These are phyloP conservation scores for Dothiorella sarmentorum DNA, from an alignment of 2,329 filamentous ascomycete species.

Conservation along the genomic window DNA sequence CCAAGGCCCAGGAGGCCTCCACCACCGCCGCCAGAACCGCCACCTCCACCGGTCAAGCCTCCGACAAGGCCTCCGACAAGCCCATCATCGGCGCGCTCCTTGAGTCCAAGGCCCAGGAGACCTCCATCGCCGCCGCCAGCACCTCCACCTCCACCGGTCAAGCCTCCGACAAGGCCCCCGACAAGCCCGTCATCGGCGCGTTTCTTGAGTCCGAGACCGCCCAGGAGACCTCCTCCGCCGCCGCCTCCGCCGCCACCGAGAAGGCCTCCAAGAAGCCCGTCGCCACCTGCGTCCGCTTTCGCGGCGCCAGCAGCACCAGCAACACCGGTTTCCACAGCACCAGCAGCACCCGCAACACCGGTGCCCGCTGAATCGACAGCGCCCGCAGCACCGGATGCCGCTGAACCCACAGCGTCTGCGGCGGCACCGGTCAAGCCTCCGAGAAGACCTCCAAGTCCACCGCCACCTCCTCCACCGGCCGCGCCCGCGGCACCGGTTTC, in stretches of 20 bases:
- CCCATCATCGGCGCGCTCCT: neutral
- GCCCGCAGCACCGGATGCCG: neutral
- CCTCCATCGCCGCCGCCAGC: neutral
- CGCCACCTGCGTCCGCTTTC: neutral
- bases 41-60: neutral
- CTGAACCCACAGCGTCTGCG: neutral
- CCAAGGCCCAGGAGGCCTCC: too few species aligned
- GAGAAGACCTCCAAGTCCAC: neutral
- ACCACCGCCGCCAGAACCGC: neutral
- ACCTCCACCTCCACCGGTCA: neutral
- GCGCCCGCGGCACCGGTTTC: neutral
- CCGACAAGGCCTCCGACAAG: too few species aligned
- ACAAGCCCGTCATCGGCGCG: neutral
- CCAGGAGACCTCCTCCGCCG: neutral
- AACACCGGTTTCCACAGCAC: neutral
- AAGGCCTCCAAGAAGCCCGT: neutral
- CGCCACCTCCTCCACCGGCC: neutral
- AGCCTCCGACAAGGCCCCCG: too few species aligned
- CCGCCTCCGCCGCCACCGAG: neutral
- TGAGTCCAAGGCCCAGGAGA: neutral
- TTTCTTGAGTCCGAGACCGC: constrained; percentile 1
- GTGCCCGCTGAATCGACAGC: neutral
- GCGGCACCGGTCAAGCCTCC: neutral
- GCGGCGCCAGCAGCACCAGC: neutral
- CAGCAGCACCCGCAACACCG: neutral